phyloP scores from a whole-genome alignment of 257 asterid genomes.

The Ophiorrhiza pumila region DNA sequence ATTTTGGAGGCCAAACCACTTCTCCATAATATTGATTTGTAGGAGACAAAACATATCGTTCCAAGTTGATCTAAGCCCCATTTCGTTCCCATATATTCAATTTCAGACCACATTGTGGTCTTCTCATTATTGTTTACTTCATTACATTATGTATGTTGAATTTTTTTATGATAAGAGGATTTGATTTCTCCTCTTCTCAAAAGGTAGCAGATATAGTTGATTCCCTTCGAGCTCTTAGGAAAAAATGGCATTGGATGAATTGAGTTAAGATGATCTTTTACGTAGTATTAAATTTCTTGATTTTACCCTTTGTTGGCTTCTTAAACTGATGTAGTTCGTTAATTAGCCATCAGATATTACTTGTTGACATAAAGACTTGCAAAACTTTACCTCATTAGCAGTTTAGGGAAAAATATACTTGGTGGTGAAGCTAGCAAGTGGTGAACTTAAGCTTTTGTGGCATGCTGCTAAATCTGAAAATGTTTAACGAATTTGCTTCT shows the following conservation, averaged over 20 bases:
- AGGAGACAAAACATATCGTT: background rate
- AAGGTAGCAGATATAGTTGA: background rate
- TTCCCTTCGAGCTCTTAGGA: background rate
- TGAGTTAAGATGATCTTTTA: background rate
- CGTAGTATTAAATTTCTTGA: background rate
- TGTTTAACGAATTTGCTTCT: background rate
- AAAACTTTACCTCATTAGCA: background rate
- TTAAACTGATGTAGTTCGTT: background rate
- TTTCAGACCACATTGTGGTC: background rate
- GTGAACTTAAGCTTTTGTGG: too few relatives aligned
- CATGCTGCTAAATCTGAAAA: background rate
- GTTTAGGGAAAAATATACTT: background rate
- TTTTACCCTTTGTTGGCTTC: background rate
- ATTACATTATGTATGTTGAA: background rate
- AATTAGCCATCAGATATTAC: background rate
- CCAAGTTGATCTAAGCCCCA: too few relatives aligned
- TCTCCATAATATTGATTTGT: background rate
- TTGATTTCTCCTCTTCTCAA: background rate
- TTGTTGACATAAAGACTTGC: background rate
- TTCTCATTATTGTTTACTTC: background rate
- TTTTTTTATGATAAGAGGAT: background rate
- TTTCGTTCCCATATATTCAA: background rate
- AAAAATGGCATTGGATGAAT: background rate
- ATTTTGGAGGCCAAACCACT: background rate
- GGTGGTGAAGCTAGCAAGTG: too few relatives aligned